Percentiles rank a stretch among this genome's conserved stretches.
Evolutionary conservation across 305 asterid species (phyloP).

Genomic region (Solanum hybrid): DNA sequence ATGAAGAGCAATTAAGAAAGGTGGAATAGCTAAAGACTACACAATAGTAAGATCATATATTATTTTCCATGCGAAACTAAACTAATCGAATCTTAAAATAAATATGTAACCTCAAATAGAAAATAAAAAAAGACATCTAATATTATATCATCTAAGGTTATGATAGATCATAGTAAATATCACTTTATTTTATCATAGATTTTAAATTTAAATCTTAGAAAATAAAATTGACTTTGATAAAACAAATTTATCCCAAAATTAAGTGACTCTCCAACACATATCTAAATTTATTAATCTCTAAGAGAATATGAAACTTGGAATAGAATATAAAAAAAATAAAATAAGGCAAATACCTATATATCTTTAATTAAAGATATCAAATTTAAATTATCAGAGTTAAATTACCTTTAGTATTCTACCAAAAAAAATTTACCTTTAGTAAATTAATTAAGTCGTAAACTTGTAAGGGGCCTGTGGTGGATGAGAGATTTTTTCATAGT

Average conservation of each 20-base stretch:
- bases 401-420: too few species aligned
- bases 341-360: background rate
- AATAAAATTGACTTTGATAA: too few species aligned
- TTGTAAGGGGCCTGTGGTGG: background rate
- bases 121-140: background rate
- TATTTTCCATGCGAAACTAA: rapidly evolving
- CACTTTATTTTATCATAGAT: background rate
- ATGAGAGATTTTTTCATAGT: background rate
- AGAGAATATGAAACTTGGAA: background rate
- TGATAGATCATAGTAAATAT: too few species aligned
- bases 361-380: background rate
- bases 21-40: background rate
- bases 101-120: background rate
- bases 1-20: background rate
- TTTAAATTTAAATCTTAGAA: too few species aligned
- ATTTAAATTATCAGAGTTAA: too few species aligned
- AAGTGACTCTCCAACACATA: background rate
- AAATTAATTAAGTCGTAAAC: background rate
- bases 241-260: background rate
- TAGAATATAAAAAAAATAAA: too few species aligned
- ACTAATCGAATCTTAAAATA: background rate
- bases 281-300: background rate
- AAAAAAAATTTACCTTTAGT: too few species aligned
- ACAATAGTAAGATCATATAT: background rate
- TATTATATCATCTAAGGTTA: background rate